Percentiles rank a stretch among this genome's conserved stretches.
phyloP scores from a whole-genome alignment of 352 stramenopile genomes.

The Pythium utonaiense region DNA sequence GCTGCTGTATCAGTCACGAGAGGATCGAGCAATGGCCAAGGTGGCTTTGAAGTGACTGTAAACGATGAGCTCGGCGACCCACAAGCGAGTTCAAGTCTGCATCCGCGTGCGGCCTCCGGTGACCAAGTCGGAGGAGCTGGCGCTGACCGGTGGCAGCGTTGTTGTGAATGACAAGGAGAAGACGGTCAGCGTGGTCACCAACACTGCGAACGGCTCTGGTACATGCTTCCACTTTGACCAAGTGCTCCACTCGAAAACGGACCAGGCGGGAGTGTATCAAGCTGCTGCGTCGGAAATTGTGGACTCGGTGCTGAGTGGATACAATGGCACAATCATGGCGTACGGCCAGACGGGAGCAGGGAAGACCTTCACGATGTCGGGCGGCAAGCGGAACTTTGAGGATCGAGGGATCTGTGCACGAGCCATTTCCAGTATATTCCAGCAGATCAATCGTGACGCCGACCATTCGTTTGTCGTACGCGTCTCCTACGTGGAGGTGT shows the following conservation, averaged over 20 bases:
- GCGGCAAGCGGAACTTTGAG: constrained; percentile 51
- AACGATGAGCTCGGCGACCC: constrained; percentile 7
- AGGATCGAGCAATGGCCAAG: not conserved
- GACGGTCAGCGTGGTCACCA: constrained; percentile 62
- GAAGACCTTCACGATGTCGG: constrained; percentile 75
- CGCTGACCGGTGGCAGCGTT: constrained; percentile 24
- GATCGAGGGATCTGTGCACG: constrained; percentile 61
- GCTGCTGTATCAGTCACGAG: too few relatives aligned
- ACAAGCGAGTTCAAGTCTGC: constrained; percentile 71
- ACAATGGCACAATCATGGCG: constrained; percentile 76
- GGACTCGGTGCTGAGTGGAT: constrained; percentile 56
- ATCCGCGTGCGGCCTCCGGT: constrained; percentile 52
- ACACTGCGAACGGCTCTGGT: constrained; percentile 40
- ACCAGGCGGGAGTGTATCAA: constrained; percentile 53
- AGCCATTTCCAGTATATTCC: constrained; percentile 54
- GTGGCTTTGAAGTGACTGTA: not conserved
- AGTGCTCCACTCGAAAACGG: constrained; percentile 37
- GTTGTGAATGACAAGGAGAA: constrained; percentile 44
- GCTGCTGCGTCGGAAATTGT: constrained; percentile 44
- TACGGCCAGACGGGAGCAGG: constrained; percentile 74
- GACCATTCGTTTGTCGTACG: constrained; percentile 52
- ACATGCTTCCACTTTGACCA: constrained; percentile 70
- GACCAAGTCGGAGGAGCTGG: not conserved
- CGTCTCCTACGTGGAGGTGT: constrained; percentile 86
- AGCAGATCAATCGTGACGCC: constrained; percentile 39